Percentiles rank a stretch among this genome's conserved stretches.
Conservation (phyloP, 345 rosid genomes). For the Populus tremula region DNA sequence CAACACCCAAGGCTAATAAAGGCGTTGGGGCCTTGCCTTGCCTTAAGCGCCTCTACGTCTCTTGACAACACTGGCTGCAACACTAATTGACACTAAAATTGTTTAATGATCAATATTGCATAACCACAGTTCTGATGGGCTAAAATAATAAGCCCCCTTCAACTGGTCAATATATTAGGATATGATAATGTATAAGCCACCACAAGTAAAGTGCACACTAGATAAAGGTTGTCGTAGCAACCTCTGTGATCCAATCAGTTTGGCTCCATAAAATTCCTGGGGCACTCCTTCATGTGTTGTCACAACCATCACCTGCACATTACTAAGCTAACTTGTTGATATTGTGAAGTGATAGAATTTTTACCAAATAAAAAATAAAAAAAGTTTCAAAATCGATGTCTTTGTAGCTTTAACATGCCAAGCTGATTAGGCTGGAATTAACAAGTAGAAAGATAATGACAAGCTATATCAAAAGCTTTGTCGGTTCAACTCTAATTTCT, state of each 20-base stretch:
- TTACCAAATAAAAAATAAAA: neutral
- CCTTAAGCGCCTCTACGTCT: too few species aligned
- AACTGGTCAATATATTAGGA: slow-evolving; percentile 2
- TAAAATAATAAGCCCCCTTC: neutral
- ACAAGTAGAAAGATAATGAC: neutral
- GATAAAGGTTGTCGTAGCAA: slow-evolving; percentile 23
- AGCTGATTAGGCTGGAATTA: neutral
- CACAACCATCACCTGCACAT: slow-evolving; percentile 80
- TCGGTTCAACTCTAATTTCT: neutral
- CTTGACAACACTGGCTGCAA: neutral
- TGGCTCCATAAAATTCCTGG: slow-evolving; percentile 88
- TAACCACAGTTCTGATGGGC: neutral
- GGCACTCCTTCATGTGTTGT: slow-evolving; percentile 99
- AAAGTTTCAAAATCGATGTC: neutral
- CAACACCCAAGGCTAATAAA: too few species aligned
- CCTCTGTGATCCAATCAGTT: slow-evolving; percentile 92
- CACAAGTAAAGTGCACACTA: neutral
- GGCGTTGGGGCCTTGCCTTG: too few species aligned
- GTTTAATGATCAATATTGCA: neutral
- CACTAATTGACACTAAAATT: neutral
- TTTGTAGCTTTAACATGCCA: neutral
- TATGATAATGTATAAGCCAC: neutral
- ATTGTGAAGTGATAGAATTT: slow-evolving; percentile 1
- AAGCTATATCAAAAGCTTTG: slow-evolving; percentile 4
- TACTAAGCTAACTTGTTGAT: slow-evolving; percentile 8